Base-by-base conservation (phyloP, 2,329 filamentous ascomycete genomes). In the Penicillium rolfsii region DNA sequence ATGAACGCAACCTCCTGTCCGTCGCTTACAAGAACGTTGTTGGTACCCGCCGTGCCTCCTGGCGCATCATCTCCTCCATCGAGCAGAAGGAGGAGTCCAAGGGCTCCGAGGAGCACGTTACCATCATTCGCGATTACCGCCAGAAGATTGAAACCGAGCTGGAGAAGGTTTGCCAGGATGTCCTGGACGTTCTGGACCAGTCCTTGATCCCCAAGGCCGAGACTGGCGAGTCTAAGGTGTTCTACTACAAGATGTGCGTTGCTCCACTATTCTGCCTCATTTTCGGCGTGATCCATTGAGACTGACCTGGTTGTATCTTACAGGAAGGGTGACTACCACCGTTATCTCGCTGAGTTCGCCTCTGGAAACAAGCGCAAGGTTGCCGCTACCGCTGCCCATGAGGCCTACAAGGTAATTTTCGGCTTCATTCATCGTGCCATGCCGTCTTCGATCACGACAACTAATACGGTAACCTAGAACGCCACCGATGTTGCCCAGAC, bases 21-120 rank as follows among this genome's bases (percentile, higher is more conserved):
- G 95, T 98, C 76, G 94, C 94, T 79, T 99, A 99, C 90, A 99
- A 99, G 91, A 99, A 99, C 83, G 95, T 99, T 64, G 92, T 99
- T 75, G 94, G 95, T 76, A 96, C 95, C 78, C 90, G 94, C 81
- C 94, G 95, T 88, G 94, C 94, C 78, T 97, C 93, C 74, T 99
- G 94, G 94, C 89, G 94, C 84, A 98, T 99, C 83, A 96, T 99
- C 83, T 96, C 93, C 79, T 98, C 95, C 79, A 98, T 99, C 82
- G 94, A 98, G 86, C 94, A 98, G 84, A 98, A 98, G 89, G 94
- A 98, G 86, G 94, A 98, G 84, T 95, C 93, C 79, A 98, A 97
- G 89, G 94, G 94, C 78, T 92, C 90, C 71, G 92, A 96, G 77
- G 94, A 95, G 86, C 94, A 98, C 82, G 92, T 97, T 75, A 80